Percentiles rank a stretch among this genome's conserved stretches.
These are phyloP conservation scores for Mycena metata DNA, from an alignment of 768 basidiomycete species.

Conservation along the genomic window DNA sequence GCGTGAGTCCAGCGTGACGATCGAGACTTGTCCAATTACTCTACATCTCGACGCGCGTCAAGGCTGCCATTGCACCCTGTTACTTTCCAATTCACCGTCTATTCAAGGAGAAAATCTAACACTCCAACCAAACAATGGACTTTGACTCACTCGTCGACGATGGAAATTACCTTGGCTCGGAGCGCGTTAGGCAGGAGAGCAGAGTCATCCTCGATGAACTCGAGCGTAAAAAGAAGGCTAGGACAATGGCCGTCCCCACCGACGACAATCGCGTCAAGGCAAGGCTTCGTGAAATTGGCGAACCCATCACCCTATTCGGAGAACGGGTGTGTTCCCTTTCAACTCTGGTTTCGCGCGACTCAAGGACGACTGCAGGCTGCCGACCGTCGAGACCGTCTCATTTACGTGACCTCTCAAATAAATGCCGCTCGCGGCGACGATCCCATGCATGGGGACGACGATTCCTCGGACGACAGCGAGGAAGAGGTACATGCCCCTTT, in stretches of 20 bases:
- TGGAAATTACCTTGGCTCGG: constrained; percentile 80
- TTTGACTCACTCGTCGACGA: constrained; percentile 84
- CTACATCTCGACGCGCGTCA: too few species aligned
- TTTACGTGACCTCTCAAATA: constrained; percentile 95
- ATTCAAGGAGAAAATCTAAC: constrained; percentile 37
- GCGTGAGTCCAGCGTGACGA: too few species aligned
- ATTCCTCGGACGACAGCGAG: constrained; percentile 76
- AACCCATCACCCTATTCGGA: constrained; percentile 97
- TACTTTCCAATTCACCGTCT: neutral
- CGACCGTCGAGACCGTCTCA: constrained; percentile 95
- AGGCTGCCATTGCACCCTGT: neutral
- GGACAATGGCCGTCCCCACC: constrained; percentile 95
- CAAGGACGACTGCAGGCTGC: constrained; percentile 73
- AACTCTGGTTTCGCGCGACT: constrained; percentile 7
- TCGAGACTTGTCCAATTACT: constrained; percentile 42
- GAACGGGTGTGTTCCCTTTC: constrained; percentile 82
- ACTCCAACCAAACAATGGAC: constrained; percentile 62
- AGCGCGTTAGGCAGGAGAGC: constrained; percentile 84
- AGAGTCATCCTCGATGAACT: constrained; percentile 93
- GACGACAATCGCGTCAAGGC: constrained; percentile 95
- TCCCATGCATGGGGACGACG: constrained; percentile 79
- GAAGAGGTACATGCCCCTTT: constrained; percentile 69
- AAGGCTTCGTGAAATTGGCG: constrained; percentile 91
- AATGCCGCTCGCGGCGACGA: constrained; percentile 90
- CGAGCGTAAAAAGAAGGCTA: constrained; percentile 97